A percentile compares a stretch with the other conserved stretches of the same genome.
phyloP scores from a whole-genome alignment of 805 yeast species.

The Saccharomycopsis microspora region DNA sequence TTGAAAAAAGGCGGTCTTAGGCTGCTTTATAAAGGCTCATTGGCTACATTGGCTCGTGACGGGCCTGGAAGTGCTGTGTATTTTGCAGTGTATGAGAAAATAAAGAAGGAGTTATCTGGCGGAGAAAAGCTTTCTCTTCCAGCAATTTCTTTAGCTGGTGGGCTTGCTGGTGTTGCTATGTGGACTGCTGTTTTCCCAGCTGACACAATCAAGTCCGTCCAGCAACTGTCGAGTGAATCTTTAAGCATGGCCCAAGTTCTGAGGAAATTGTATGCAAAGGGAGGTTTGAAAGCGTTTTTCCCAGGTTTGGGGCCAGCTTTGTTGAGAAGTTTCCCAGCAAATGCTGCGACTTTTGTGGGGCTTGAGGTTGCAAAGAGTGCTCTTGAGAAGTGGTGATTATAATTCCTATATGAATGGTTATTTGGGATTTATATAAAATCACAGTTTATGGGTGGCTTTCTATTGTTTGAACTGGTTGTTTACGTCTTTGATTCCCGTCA shows the following conservation, averaged over 20 bases:
- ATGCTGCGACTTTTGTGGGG: slow-evolving; percentile 97
- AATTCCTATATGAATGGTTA: background rate
- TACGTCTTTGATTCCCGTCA: too few species aligned
- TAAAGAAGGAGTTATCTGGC: slow-evolving; percentile 51
- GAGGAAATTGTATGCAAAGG: slow-evolving; percentile 52
- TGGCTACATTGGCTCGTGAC: slow-evolving; percentile 88
- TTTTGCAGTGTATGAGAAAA: slow-evolving; percentile 85
- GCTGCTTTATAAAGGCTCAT: slow-evolving; percentile 84
- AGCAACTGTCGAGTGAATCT: slow-evolving; percentile 50
- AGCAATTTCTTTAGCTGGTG: slow-evolving; percentile 85
- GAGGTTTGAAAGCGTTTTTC: slow-evolving; percentile 87
- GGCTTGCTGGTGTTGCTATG: slow-evolving; percentile 93
- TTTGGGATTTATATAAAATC: too few species aligned
- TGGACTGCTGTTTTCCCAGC: slow-evolving; percentile 95
- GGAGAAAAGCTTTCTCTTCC: slow-evolving; percentile 48
- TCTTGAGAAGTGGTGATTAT: slow-evolving; percentile 2
- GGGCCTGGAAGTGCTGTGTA: slow-evolving; percentile 96
- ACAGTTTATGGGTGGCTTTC: too few species aligned
- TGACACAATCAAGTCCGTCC: slow-evolving; percentile 83
- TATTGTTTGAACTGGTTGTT: too few species aligned
- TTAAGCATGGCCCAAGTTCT: slow-evolving; percentile 57
- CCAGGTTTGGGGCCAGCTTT: slow-evolving; percentile 97
- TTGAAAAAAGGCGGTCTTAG: slow-evolving; percentile 70
- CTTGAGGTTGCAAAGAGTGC: slow-evolving; percentile 59
- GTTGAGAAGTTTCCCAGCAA: slow-evolving; percentile 92